Evolutionary conservation across 148 eudicot genomes (phyloP), one percentile per base, ranked within the genome.

Genomic region (Heliosperma pusillum): DNA sequence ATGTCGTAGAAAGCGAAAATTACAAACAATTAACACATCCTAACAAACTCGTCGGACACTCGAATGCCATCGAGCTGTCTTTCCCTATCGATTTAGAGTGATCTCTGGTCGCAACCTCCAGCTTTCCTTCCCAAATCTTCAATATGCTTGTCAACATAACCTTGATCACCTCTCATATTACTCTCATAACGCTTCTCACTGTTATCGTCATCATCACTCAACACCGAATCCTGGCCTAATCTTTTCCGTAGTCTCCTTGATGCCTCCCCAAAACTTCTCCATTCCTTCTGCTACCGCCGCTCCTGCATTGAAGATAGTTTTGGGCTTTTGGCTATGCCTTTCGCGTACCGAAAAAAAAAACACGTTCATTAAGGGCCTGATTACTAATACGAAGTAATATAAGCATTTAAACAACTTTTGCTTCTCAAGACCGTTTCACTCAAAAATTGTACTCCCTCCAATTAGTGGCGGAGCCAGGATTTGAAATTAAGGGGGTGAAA

Each of bases 121-220:
- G 81, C 81, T 36, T 70, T 74, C 69, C 67, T 78, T 78, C 87
- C 78, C 81, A 85, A 74, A 75, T 82, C 80, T 25, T 80, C 82
- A 63, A 73, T 78, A 57, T 81, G 66, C 10, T 69, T 78, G 13
- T 80, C 83, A 1, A 71, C 83, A 27, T 56, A 56, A 1, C 29
- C 57, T 3, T 30, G 9, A 57, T 77, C 40, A 10, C 27, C 20
- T 58, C 15, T 52, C 12, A 30, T 61, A 1, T 30, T 30, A 15
- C 45, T 66, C 22, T 22, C 40, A 25, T 70, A 24, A 27, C 66
- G 24, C 7, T 74, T 26, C 21, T 33, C 71, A 29, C 33, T 73
- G 1, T 74, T 40, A 6, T 63, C 71, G 4, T 70, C 81, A 0
- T 74, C 74, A 7, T 81, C 63, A 1, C 79, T 83, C 7, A 81